Evolutionary conservation across 2,329 filamentous ascomycete genomes (phyloP).

Genomic region (Paramyrothecium roridum): DNA sequence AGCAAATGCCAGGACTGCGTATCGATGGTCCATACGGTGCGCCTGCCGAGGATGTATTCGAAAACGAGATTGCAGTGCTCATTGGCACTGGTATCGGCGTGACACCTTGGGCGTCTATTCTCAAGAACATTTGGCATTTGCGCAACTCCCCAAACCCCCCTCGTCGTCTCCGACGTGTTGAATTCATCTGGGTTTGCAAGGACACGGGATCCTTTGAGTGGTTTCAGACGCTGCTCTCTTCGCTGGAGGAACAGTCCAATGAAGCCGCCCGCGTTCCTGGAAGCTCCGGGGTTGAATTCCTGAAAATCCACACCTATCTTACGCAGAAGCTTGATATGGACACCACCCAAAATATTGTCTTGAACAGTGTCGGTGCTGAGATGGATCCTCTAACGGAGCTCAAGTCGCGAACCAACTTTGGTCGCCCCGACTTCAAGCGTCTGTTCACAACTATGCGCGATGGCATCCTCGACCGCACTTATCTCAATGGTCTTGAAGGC

Average conservation of each 20-base stretch:
- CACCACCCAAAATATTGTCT: conserved; percentile 92
- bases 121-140: conserved; percentile 98
- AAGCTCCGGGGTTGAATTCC: conserved; percentile 73
- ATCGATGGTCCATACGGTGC: conserved; percentile 97
- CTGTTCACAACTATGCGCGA: conserved; percentile 83
- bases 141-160: conserved; percentile 88
- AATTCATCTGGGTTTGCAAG: conserved; percentile 99
- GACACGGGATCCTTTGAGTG: conserved; percentile 96
- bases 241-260: conserved; percentile 81
- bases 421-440: conserved; percentile 81
- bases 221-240: conserved; percentile 93
- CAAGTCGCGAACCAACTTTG: conserved; percentile 87
- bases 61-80: conserved; percentile 83
- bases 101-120: conserved; percentile 80
- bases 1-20: conserved; percentile 84
- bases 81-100: conserved; percentile 86
- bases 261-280: conserved; percentile 65
- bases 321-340: conserved; percentile 91
- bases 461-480: conserved; percentile 80
- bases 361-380: conserved; percentile 87
- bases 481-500: conserved; percentile 77
- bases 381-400: conserved; percentile 91
- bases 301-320: conserved; percentile 97
- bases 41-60: conserved; percentile 94
- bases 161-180: conserved; percentile 83